Evolutionary conservation across 345 rosid genomes (phyloP), one percentile per base, ranked within the genome.

Genomic region (Acer negundo): DNA sequence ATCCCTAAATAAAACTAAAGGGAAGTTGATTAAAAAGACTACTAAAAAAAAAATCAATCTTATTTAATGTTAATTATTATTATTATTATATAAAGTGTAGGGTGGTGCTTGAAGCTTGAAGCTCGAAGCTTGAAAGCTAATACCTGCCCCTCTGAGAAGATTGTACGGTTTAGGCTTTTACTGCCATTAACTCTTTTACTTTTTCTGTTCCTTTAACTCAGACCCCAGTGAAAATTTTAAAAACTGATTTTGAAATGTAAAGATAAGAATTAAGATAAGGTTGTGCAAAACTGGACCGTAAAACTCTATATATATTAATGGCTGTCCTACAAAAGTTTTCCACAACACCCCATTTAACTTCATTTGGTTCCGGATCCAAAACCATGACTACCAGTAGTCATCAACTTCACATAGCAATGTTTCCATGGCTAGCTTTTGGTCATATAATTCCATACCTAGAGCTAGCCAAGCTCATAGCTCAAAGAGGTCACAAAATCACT

Each of bases 81-180:
- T 9, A 3, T 70, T n/a, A n/a, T n/a, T n/a, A n/a, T n/a, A n/a
- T n/a, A n/a, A 31, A 35, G 38, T 35, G 6, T 35, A 35, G 38
- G 38, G 38, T 35, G 6, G 38, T 35, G 6, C 38, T 35, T 35
- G 38, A 31, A 31, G 35, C 35, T 31, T 58, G 7, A n/a, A 56
- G 13, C n/a, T n/a, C n/a, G n/a, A n/a, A n/a, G 62, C 62, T 56
- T 19, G 62, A n/a, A 78, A 82, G 61, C 78, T 77, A 80, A 74
- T 74, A 49, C 76, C 61, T 77, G 79, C 56, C 56, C 72, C 55
- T 35, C 80, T 82, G 46, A 70, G 84, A 73, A 77, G 84, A 55
- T 75, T 80, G 92, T 86, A 82, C 92, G 84, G 85, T 81, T 63
- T 22, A 59, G 62, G 81, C 84, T 85, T 82, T 86, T 82, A 82